Base-by-base conservation (phyloP, 2,329 filamentous ascomycete genomes). In the Exophiala alcalophila region DNA sequence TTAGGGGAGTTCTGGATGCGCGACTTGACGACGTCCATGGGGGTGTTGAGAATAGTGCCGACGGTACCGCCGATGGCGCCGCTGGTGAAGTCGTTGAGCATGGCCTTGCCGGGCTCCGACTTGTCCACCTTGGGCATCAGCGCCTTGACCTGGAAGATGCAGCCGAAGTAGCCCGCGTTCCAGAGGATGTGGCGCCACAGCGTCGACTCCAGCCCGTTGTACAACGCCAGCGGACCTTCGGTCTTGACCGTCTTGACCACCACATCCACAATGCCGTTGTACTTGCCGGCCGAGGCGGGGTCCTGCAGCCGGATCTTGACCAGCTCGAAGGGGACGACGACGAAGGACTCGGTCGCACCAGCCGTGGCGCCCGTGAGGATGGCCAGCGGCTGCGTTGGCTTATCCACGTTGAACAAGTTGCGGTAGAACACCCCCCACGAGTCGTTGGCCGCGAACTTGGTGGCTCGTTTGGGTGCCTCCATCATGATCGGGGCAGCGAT, bases 291-390 rank as follows among this genome's bases (percentile, higher is more conserved):
- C 36, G 89, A 92, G 11, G 91, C 88, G 70, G 86, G 89, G 73
- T 98, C 92, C 68, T 98, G 92, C 32, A 98, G 78, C 56, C 92
- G 84, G 64, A 98, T 98, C 80, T 98, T 98, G 76, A 98, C 84
- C 46, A 96, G 80, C 74, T 96, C 92, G 66, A 98, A 98, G 36
- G 92, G 92, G 21, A 98, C 92, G 48, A 98, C 92, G 55, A 97
- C 90, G 64, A 98, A 92, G 38, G 91, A 77, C 70, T 98, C 92
- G 45, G 91, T 97, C 24, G 91, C 92, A 65, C 92, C 92, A 47
- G 92, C 92, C 16, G 89, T 87, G 23, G 92, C 92, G 58, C 92
- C 92, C 3, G 92, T 98, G 37, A 98, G 79, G 54, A 96, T 80
- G 16, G 92, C 94, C 46, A 98, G 80, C 2, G 81, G 79, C 71